Base-by-base conservation (phyloP, 2,329 filamentous ascomycete genomes). In the Talaromyces atroroseus region DNA sequence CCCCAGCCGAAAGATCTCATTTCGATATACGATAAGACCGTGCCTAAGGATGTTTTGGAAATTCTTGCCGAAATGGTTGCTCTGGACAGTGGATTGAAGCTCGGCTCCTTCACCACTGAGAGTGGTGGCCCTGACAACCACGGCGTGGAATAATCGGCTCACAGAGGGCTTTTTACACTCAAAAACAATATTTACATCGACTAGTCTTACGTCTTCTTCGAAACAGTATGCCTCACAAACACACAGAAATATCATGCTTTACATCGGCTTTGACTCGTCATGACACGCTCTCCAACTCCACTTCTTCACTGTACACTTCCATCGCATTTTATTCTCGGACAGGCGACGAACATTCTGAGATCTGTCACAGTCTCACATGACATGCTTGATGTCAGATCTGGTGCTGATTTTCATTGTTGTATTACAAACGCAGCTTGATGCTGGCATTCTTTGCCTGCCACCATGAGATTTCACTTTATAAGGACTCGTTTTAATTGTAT, bases 11-110 rank as follows among this genome's bases (percentile, higher is more conserved):
- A 87, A 66, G 94, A 97, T 70, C 80, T 99, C 66, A 96, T 99
- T 73, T 84, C 83, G 68, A 96, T 99, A 74, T 99, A 99, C 76
- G 94, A 99, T 76, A 96, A 95, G 84, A 97, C 94, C 32, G 92
- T 97, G 47, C 88, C 92, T 66, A 96, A 96, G 88, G 92, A 92
- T 61, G 89, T 97, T 66, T 86, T 99, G 66, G 92, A 99, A 74
- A 87, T 97, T 66, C 85, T 99, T 61, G 94, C 94, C 63, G 90
- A 96, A 78, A 96, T 99, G 90, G 96, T 99, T 68, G 92, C 92
- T 62, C 85, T 92, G 74, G 94, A 97, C 77, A 83, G 87, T 61
- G 84, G 79, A 62, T 78, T 90, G 64, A 82, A 86, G 64, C 80
- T 89, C 61, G 82, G 78, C 54, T 65, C 68, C n/a, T 72, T 74